Evolutionary conservation across 805 yeast species (phyloP), one percentile per base, ranked within the genome.

Genomic region (Myxozyma neotropica): DNA sequence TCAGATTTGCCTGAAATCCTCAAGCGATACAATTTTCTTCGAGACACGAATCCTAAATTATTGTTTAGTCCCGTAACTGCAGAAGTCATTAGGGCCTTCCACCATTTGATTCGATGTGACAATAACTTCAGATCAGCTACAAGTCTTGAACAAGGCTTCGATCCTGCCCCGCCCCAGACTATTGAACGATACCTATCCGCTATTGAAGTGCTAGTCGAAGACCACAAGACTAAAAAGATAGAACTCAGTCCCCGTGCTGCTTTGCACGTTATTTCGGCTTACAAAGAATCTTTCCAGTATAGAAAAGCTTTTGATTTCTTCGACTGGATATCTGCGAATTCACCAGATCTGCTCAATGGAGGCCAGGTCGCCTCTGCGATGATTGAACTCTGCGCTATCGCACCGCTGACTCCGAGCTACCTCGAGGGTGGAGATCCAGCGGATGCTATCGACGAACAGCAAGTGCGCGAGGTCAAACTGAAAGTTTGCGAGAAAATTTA

Each of bases 341-440:
- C 19, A 13, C 56, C 53, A 2, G 33, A 39, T 8, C 10, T 35
- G 8, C n/a, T 53, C 21, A 26, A 49, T 12, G n/a, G 38, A 4
- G 59, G 57, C 3, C 46, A 17, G 8, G 40, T 46, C 8, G 59
- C 46, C 33, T 48, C 57, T 6, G 47, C 63, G 2, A 43, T 58
- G 21, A 49, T 61, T 19, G 59, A 57, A 26, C 40, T 61, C 21
- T 61, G 55, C 21, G 59, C 58, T 2, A 50, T 49, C 6, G 47
- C 55, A 3, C 59, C 49, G 17, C 15, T 58, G 7, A 31, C 35
- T 15, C 19, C 17, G 21, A 38, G 42, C 15, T 13, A 35, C 24
- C 15, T 38, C 15, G 53, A 53, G 40, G 58, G 49, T 7, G 24
- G 38, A n/a, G 6, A 53, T n/a, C 26, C 40, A n/a, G 21, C 19